These are phyloP conservation scores for Triadica sebifera DNA, from an alignment of 345 rosid genomes.

Conservation along the genomic window DNA sequence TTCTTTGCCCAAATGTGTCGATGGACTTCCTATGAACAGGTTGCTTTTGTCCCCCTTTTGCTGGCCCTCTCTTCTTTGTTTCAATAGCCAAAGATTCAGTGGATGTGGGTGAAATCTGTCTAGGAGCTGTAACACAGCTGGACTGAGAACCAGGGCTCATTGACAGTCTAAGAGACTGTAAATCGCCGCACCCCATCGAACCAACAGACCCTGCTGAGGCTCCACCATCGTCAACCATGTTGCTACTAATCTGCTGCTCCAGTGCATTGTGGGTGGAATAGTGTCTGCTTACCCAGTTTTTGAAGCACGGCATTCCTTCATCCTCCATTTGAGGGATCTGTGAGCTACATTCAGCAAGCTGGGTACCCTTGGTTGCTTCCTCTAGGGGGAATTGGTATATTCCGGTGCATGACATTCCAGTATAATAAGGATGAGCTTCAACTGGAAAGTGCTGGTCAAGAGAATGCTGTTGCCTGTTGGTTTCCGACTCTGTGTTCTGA, in stretches of 20 bases:
- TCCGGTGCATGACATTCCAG: constrained; percentile 31
- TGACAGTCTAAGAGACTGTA: constrained; percentile 43
- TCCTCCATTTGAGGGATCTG: constrained; percentile 31
- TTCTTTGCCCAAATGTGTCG: constrained; percentile 80
- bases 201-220: constrained; percentile 20
- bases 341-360: constrained; percentile 30
- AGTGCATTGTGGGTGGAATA: constrained; percentile 28
- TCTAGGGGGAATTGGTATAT: constrained; percentile 35
- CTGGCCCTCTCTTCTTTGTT: constrained; percentile 57
- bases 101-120: constrained; percentile 33
- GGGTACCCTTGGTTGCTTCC: constrained; percentile 32
- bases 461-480: constrained; percentile 32
- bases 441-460: constrained; percentile 31
- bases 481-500: constrained; percentile 31
- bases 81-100: constrained; percentile 39
- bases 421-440: constrained; percentile 36
- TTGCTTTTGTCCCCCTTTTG: constrained; percentile 54
- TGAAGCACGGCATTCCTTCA: constrained; percentile 33
- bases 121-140: constrained; percentile 38
- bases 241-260: constrained; percentile 34
- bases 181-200: constrained; percentile 32
- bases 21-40: constrained; percentile 76
- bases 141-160: constrained; percentile 60
- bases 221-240: constrained; percentile 25
- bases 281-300: constrained; percentile 44